A percentile compares a stretch with the other conserved stretches of the same genome.
phyloP scores from a whole-genome alignment of 768 basidiomycete species.

The Tylopilus subfusipes region DNA sequence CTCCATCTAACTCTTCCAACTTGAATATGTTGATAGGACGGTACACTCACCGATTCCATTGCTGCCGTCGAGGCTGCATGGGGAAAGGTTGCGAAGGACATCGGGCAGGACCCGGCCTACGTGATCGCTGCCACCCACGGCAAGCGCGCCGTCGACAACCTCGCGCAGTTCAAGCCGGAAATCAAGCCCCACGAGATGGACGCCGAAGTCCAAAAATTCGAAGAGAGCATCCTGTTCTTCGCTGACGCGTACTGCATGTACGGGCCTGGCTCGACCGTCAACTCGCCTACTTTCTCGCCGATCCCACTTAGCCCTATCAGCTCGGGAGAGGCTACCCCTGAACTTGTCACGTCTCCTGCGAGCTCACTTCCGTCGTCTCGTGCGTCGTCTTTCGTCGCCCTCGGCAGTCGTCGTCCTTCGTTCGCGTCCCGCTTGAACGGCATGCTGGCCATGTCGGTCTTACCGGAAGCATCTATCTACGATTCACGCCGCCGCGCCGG shows the following conservation, averaged over 20 bases:
- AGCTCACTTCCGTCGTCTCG: slow-evolving; percentile 43
- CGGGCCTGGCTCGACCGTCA: slow-evolving; percentile 36
- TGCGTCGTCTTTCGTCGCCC: slow-evolving; percentile 37
- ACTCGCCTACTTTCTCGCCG: slow-evolving; percentile 19
- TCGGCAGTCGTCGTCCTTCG: slow-evolving; percentile 42
- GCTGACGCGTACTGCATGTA: slow-evolving; percentile 55
- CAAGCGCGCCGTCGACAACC: slow-evolving; percentile 74
- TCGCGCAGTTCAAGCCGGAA: slow-evolving; percentile 55
- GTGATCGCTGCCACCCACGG: slow-evolving; percentile 78
- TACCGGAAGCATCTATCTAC: slow-evolving; percentile 30
- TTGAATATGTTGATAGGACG: slow-evolving; percentile 48
- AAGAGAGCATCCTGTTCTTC: slow-evolving; percentile 61
- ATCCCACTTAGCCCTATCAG: slow-evolving; percentile 17
- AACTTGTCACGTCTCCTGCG: slow-evolving; percentile 33
- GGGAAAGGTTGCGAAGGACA: slow-evolving; percentile 66
- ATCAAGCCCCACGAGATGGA: slow-evolving; percentile 56
- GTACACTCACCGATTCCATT: slow-evolving; percentile 73
- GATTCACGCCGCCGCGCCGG: slow-evolving; percentile 24
- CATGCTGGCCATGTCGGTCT: slow-evolving; percentile 36
- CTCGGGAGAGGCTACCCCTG: slow-evolving; percentile 42
- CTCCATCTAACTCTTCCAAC: slow-evolving; percentile 23
- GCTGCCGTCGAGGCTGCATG: slow-evolving; percentile 72
- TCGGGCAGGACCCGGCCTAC: slow-evolving; percentile 61
- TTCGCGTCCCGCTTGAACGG: slow-evolving; percentile 42
- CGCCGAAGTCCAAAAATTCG: slow-evolving; percentile 55